phyloP scores from a whole-genome alignment of 2,329 filamentous ascomycete genomes.

The Xylariales sp. region DNA sequence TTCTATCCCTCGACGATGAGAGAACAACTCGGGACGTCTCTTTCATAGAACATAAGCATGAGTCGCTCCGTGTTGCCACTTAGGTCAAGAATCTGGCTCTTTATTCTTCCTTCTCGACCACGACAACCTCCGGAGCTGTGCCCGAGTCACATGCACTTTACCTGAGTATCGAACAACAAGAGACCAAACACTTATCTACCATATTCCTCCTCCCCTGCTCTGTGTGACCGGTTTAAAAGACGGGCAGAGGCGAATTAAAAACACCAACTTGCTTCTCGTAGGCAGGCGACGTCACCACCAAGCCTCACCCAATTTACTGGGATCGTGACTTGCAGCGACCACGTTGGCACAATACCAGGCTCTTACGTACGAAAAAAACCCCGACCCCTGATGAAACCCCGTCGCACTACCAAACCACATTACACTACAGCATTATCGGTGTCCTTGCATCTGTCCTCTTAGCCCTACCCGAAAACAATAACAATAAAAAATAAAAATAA shows the following conservation, averaged over 20 bases:
- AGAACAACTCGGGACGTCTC: not conserved
- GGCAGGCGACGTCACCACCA: slow-evolving; percentile 44
- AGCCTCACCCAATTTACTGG: slow-evolving; percentile 44
- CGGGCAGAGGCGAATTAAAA: slow-evolving; percentile 2
- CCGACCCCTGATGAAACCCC: slow-evolving; percentile 23
- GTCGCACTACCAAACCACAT: slow-evolving; percentile 25
- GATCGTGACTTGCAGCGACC: slow-evolving; percentile 40
- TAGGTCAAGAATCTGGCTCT: not conserved
- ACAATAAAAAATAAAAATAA: not conserved
- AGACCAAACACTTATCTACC: not conserved
- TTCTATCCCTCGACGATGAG: not conserved
- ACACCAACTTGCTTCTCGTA: slow-evolving; percentile 3
- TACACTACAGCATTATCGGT: slow-evolving; percentile 22
- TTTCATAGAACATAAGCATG: slow-evolving; percentile 24
- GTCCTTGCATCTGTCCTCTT: slow-evolving; percentile 24
- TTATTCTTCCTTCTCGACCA: slow-evolving; percentile 5
- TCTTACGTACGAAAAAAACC: slow-evolving; percentile 48
- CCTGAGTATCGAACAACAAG: slow-evolving; percentile 4
- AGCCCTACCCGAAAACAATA: slow-evolving; percentile 19
- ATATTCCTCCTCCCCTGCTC: not conserved
- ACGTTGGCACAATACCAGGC: slow-evolving; percentile 33
- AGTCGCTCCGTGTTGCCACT: slow-evolving; percentile 25
- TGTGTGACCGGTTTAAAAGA: slow-evolving; percentile 2
- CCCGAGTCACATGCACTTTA: slow-evolving; percentile 8
- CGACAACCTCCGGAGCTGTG: not conserved